phyloP scores from a whole-genome alignment of 345 rosid genomes.

The Linum trigynum region DNA sequence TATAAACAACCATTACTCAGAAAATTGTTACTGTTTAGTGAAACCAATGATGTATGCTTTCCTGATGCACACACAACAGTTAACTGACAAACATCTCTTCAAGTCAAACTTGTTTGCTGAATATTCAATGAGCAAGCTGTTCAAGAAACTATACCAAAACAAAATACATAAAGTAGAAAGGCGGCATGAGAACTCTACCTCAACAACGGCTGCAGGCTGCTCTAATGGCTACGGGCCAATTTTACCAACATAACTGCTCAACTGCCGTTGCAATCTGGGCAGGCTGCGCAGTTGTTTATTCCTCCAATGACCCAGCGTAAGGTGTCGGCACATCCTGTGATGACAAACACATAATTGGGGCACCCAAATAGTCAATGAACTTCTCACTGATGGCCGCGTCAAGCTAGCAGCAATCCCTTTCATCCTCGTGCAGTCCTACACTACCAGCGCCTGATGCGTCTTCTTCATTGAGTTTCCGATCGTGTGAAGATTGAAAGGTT shows the following conservation, averaged over 20 bases:
- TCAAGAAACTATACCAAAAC: no score
- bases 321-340: conserved; percentile 97
- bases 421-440: conserved; percentile 94
- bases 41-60: no score
- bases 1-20: no score
- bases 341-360: conserved; percentile 85
- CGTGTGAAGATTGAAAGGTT: conserved; percentile 79
- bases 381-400: conserved; percentile 78
- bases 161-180: no score
- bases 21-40: no score
- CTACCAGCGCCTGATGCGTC: conserved; percentile 78
- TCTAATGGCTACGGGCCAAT: background rate
- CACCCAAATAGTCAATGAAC: conserved; percentile 84
- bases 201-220: background rate
- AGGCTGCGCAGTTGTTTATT: conserved; percentile 90
- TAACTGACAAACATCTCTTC: no score
- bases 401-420: conserved; percentile 95
- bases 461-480: conserved; percentile 91
- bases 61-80: no score
- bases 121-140: no score
- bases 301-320: conserved; percentile 79
- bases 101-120: no score
- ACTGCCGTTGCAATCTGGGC: conserved; percentile 88
- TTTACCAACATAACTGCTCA: conserved; percentile 78
- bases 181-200: background rate